These are phyloP conservation scores for Orbilia quercus DNA, from an alignment of 2,329 filamentous ascomycete genomes.

Conservation along the genomic window DNA sequence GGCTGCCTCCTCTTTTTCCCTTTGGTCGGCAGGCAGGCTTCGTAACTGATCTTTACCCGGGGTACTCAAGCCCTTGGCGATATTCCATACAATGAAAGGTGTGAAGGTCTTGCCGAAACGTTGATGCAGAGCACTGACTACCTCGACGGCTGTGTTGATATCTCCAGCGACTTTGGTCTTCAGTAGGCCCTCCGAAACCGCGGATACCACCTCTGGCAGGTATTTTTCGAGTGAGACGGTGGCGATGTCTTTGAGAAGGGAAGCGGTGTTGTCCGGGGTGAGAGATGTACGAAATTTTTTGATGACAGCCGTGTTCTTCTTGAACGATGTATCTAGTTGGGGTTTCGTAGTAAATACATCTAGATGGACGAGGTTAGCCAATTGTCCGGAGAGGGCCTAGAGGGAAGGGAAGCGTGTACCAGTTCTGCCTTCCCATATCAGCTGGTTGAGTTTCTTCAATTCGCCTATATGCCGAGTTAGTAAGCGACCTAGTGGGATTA, in stretches of 20 bases:
- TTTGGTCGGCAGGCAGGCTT: conserved; percentile 79
- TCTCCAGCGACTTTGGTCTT: conserved; percentile 59
- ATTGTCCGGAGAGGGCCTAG: background rate
- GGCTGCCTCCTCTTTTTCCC: conserved; percentile 96
- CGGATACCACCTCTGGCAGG: conserved; percentile 60
- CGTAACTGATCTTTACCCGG: conserved; percentile 70
- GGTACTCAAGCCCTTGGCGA: conserved; percentile 60
- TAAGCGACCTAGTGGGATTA: too few species aligned
- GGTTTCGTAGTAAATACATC: conserved; percentile 58
- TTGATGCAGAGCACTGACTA: conserved; percentile 60
- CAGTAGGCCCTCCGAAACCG: conserved; percentile 59
- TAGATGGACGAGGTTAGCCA: conserved; percentile 31
- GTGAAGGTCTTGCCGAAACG: conserved; percentile 60
- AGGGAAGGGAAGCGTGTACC: conserved; percentile 13
- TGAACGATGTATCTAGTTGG: conserved; percentile 60
- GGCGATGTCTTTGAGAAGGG: conserved; percentile 59
- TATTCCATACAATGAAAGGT: conserved; percentile 60
- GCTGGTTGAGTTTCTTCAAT: conserved; percentile 52
- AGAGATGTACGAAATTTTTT: conserved; percentile 60
- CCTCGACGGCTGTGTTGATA: conserved; percentile 59
- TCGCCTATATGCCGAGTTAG: conserved; percentile 44
- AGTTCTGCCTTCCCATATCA: conserved; percentile 53
- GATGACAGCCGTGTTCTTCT: conserved; percentile 61
- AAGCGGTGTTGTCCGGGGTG: conserved; percentile 58
- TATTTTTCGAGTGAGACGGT: conserved; percentile 61